phyloP scores from a whole-genome alignment of 2,329 filamentous ascomycete genomes.

The Ophiostoma himal-ulmi region DNA sequence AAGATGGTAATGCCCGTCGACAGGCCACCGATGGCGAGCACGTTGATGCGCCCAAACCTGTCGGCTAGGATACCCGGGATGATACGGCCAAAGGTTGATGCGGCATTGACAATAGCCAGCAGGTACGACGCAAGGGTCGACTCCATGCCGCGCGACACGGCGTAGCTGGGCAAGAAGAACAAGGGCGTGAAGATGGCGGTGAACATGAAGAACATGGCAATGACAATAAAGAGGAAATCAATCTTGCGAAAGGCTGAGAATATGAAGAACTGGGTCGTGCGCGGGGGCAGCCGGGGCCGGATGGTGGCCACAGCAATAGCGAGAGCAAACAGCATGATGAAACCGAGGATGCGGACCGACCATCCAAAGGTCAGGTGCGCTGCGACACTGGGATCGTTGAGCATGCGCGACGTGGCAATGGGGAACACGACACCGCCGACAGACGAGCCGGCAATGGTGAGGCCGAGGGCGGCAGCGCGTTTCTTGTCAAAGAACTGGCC shows the following conservation, averaged over 20 bases:
- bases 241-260: conserved; percentile 46
- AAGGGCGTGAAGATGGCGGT: conserved; percentile 45
- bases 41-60: conserved; percentile 45
- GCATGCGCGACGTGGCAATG: conserved; percentile 49
- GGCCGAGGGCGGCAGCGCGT: conserved; percentile 37
- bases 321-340: conserved; percentile 37
- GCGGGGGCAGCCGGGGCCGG: conserved; percentile 42
- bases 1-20: conserved; percentile 30
- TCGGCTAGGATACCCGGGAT: conserved; percentile 49
- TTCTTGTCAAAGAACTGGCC: conserved; percentile 37
- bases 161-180: conserved; percentile 52
- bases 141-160: conserved; percentile 39
- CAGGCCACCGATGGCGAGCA: conserved; percentile 26
- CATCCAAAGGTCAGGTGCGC: conserved; percentile 28
- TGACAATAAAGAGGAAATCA: not conserved
- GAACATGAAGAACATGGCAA: conserved; percentile 29
- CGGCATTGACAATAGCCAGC: conserved; percentile 56
- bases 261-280: conserved; percentile 25
- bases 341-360: conserved; percentile 34
- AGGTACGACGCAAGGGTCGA: conserved; percentile 54
- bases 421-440: conserved; percentile 45
- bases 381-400: conserved; percentile 36
- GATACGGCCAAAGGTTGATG: conserved; percentile 49
- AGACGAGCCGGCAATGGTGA: conserved; percentile 36
- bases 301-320: conserved; percentile 37